Percentiles rank a stretch among this genome's conserved stretches.
phyloP scores from a whole-genome alignment of 1,284 basidiomycete genomes.

The Puccinia coronata region DNA sequence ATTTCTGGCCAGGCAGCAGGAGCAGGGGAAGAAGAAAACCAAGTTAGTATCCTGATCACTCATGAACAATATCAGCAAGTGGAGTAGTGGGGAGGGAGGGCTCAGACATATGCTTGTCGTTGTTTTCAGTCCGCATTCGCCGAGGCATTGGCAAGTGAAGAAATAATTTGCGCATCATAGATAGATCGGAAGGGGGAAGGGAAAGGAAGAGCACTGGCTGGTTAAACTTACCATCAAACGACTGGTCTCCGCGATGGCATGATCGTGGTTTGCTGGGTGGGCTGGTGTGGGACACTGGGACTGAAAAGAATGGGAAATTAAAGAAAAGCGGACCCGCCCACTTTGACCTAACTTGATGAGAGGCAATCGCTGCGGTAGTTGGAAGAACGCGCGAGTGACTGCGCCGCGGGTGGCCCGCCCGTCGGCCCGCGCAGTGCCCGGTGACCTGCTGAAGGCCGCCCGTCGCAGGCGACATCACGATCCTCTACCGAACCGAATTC shows the following conservation, averaged over 20 bases:
- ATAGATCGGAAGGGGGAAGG: background rate
- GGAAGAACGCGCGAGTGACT: too few species aligned
- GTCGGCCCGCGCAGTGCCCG: background rate
- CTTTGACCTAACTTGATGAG: slow-evolving; percentile 17
- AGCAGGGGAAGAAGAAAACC: background rate
- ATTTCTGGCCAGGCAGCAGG: too few species aligned
- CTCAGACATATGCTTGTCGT: slow-evolving; percentile 50
- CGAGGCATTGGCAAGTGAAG: slow-evolving; percentile 47
- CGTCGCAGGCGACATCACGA: background rate
- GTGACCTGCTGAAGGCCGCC: background rate
- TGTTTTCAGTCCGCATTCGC: slow-evolving; percentile 20
- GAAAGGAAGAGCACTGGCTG: too few species aligned
- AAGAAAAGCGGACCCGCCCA: background rate
- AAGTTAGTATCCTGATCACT: too few species aligned
- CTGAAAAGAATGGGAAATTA: too few species aligned
- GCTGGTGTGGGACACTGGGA: too few species aligned
- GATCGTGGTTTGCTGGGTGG: too few species aligned
- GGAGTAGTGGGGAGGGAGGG: background rate
- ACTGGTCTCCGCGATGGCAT: too few species aligned
- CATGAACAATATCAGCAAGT: background rate
- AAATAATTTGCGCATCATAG: slow-evolving; percentile 47
- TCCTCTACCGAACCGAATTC: background rate
- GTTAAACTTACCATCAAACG: background rate
- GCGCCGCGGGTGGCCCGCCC: background rate
- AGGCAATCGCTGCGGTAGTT: too few species aligned